Evolutionary conservation across 176 grass and related monocot species (phyloP).

Genomic region (Miscanthus lutarioriparius): DNA sequence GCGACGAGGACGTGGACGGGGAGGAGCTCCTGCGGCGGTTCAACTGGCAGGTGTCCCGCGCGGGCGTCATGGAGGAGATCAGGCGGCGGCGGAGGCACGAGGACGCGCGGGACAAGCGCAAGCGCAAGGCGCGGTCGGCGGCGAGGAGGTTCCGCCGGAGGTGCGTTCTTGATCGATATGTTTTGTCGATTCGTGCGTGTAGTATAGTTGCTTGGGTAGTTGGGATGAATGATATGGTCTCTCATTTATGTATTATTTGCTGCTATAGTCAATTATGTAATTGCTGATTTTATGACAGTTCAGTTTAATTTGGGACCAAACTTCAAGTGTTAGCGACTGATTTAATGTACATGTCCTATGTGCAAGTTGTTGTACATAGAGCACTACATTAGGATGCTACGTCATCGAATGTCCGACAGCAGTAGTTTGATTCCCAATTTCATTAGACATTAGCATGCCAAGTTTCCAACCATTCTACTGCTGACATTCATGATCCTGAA

Average conservation of each 20-base stretch:
- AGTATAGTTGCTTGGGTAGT: too few species aligned
- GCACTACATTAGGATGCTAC: background rate
- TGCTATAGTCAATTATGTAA: background rate
- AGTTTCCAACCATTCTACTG: background rate
- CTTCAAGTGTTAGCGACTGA: background rate
- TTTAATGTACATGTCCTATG: background rate
- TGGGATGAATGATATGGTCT: too few species aligned
- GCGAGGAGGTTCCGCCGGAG: slow-evolving; percentile 42
- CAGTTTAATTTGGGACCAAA: background rate
- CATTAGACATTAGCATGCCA: background rate
- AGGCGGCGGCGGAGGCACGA: slow-evolving; percentile 63
- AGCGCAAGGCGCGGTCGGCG: slow-evolving; percentile 55
- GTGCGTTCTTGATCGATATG: slow-evolving; percentile 1
- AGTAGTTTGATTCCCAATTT: background rate
- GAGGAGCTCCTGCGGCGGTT: slow-evolving; percentile 56
- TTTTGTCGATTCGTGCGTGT: background rate
- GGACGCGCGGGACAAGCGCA: slow-evolving; percentile 64
- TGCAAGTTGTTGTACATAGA: background rate
- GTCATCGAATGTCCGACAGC: background rate
- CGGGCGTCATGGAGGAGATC: slow-evolving; percentile 70
- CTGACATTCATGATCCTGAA: background rate
- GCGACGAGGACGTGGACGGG: slow-evolving; percentile 45
- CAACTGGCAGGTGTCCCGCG: slow-evolving; percentile 49
- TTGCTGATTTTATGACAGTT: background rate
- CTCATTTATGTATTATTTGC: too few species aligned